Conservation (phyloP, 2,329 filamentous ascomycete species). For the Fonsecaea pedrosoi region DNA sequence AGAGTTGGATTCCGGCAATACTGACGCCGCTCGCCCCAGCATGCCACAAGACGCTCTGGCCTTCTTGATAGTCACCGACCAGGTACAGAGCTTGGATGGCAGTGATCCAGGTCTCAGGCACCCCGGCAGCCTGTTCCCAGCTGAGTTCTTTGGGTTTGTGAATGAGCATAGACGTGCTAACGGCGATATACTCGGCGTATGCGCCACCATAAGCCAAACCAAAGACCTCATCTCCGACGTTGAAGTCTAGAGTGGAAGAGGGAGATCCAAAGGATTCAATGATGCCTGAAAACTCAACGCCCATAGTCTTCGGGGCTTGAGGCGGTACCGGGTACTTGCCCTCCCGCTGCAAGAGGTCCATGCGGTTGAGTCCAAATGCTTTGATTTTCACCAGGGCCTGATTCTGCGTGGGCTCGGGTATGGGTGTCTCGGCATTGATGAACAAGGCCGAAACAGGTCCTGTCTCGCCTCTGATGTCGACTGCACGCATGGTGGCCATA, state of each 20-base stretch:
- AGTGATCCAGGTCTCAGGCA: slow-evolving; percentile 88
- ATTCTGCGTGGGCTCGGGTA: slow-evolving; percentile 58
- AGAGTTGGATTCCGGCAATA: slow-evolving; percentile 86
- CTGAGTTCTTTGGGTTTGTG: slow-evolving; percentile 75
- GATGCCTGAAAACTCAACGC: slow-evolving; percentile 56
- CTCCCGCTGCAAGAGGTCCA: slow-evolving; percentile 56
- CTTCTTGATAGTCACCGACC: slow-evolving; percentile 74
- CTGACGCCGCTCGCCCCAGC: slow-evolving; percentile 88
- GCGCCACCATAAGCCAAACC: slow-evolving; percentile 87
- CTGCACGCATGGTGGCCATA: slow-evolving; percentile 37
- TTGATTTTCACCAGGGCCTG: slow-evolving; percentile 84
- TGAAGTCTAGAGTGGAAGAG: slow-evolving; percentile 42
- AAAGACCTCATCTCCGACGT: slow-evolving; percentile 56
- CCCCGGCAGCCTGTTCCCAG: slow-evolving; percentile 77
- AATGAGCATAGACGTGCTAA: slow-evolving; percentile 78
- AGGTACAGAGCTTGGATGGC: slow-evolving; percentile 90
- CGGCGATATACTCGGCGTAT: slow-evolving; percentile 84
- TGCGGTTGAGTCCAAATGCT: slow-evolving; percentile 76
- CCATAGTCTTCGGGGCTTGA: slow-evolving; percentile 52
- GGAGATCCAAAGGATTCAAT: slow-evolving; percentile 58
- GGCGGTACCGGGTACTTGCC: slow-evolving; percentile 56
- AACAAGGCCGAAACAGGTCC: slow-evolving; percentile 63
- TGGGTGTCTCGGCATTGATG: slow-evolving; percentile 59
- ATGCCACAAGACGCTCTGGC: slow-evolving; percentile 85
- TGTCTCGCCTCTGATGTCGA: slow-evolving; percentile 62